Conservation (phyloP, 805 yeast genomes). For the Crinitomyces ghanaensis region DNA sequence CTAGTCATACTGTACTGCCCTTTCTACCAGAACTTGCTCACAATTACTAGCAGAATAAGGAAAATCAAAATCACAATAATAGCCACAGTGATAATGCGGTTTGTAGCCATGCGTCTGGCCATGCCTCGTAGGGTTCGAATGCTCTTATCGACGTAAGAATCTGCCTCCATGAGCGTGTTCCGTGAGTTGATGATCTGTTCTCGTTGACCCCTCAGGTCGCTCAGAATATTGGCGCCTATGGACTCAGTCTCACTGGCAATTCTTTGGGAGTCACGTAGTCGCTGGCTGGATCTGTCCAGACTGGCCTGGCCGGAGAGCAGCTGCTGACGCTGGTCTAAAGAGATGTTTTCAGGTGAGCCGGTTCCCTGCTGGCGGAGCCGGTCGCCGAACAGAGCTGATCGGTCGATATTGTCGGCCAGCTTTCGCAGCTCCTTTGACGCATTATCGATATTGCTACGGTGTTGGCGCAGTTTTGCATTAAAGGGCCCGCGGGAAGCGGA, state of each 20-base stretch:
- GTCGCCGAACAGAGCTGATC: slow-evolving; percentile 61
- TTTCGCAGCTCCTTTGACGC: slow-evolving; percentile 40
- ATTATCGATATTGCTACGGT: slow-evolving; percentile 46
- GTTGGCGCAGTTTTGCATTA: slow-evolving; percentile 68
- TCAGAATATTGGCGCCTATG: slow-evolving; percentile 82
- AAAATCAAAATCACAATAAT: slow-evolving; percentile 79
- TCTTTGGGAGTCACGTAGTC: slow-evolving; percentile 78
- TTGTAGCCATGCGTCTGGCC: slow-evolving; percentile 82
- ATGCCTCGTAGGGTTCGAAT: slow-evolving; percentile 76
- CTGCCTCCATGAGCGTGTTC: slow-evolving; percentile 80
- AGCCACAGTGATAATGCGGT: slow-evolving; percentile 79
- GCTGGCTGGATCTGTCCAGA: slow-evolving; percentile 69
- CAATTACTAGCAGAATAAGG: slow-evolving; percentile 70
- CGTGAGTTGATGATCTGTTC: slow-evolving; percentile 84
- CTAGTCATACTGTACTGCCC: neutral
- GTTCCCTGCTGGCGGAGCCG: slow-evolving; percentile 28
- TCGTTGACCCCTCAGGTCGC: slow-evolving; percentile 82
- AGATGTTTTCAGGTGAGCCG: slow-evolving; percentile 24
- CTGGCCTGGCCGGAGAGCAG: slow-evolving; percentile 67
- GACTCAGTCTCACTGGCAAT: slow-evolving; percentile 86
- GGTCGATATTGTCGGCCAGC: slow-evolving; percentile 57
- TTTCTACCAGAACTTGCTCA: slow-evolving; percentile 60
- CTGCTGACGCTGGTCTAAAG: slow-evolving; percentile 68
- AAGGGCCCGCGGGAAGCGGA: slow-evolving; percentile 56
- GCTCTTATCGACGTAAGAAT: slow-evolving; percentile 82